Base-by-base conservation (phyloP, 2,329 filamentous ascomycete species). In the Nothopassalora personata region DNA sequence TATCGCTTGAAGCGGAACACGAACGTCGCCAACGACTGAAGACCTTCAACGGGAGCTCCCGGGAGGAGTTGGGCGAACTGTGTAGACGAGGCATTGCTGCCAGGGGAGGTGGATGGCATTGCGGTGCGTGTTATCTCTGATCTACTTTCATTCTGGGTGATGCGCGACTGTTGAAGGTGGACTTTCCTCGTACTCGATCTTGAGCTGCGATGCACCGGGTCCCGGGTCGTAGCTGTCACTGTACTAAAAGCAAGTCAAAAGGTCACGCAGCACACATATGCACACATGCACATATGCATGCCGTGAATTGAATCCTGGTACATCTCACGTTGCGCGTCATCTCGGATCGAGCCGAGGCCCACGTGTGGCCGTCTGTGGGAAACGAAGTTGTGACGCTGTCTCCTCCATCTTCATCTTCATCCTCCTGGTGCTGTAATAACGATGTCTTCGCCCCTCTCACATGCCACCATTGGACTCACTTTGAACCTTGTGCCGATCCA, bases 21-120 rank as follows among this genome's bases (percentile, higher is more conserved):
- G 72, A 86, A 88, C 61, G 86, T 87, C 74, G 85, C 84, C 72
- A 91, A 80, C 77, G 87, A 86, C 80, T 92, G 89, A 70, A 90
- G 86, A 80, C 85, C 88, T 69, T 87, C 81, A 79, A 84, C 85
- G 73, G 90, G 89, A 78, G 86, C 85, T 74, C 90, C 90, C 64
- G 90, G 90, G 68, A 92, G 82, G 77, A 92, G 84, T 31, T 72
- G 69, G 47, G 60, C 61, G 60, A 72, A 72, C n/a, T 45, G 45
- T 23, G 64, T 59, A 4, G 57, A 47, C 34, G 57, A 53, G 55
- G 58, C 54, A 31, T 54, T 51, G 48, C 10, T 47, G 58, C 67
- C 67, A 50, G 66, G 67, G 43, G 67, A 72, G 56, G 64, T 68
- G 47, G 67, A 69, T 57, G 70, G 70, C 70, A 72, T 72, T 51